phyloP scores from a whole-genome alignment of 129 eudicot species.

The Deinandra increscens region DNA sequence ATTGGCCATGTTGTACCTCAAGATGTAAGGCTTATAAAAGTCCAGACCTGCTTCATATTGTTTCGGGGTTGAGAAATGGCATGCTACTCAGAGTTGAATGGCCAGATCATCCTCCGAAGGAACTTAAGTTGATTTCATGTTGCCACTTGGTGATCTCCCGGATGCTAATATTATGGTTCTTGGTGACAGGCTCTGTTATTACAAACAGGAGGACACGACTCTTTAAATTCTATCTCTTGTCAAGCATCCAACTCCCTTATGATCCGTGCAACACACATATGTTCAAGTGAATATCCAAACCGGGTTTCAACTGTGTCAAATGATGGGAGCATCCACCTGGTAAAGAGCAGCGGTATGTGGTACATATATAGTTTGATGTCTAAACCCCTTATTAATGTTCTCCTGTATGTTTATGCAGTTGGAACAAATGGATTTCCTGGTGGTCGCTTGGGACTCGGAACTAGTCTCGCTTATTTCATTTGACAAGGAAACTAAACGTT shows the following conservation, averaged over 20 bases:
- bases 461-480: no score
- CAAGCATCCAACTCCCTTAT: constrained; percentile 63
- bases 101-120: constrained; percentile 39
- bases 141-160: constrained; percentile 62
- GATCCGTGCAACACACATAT: constrained; percentile 40
- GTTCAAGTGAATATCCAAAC: constrained; percentile 78
- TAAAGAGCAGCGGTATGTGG: no score
- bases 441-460: no score
- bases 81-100: no score
- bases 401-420: no score
- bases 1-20: no score
- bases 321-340: constrained; percentile 86
- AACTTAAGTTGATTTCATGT: constrained; percentile 75
- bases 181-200: constrained; percentile 91
- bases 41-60: constrained; percentile 53
- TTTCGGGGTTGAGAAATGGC: constrained; percentile 34
- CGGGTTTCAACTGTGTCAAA: constrained; percentile 86
- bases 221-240: constrained; percentile 76
- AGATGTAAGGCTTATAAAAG: constrained; percentile 86
- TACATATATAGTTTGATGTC: no score
- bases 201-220: constrained; percentile 86
- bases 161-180: constrained; percentile 83
- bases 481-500: no score
- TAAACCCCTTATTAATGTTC: no score
- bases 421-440: no score